Base-by-base conservation (phyloP, 805 yeast species). In the Candida krabiensis region DNA sequence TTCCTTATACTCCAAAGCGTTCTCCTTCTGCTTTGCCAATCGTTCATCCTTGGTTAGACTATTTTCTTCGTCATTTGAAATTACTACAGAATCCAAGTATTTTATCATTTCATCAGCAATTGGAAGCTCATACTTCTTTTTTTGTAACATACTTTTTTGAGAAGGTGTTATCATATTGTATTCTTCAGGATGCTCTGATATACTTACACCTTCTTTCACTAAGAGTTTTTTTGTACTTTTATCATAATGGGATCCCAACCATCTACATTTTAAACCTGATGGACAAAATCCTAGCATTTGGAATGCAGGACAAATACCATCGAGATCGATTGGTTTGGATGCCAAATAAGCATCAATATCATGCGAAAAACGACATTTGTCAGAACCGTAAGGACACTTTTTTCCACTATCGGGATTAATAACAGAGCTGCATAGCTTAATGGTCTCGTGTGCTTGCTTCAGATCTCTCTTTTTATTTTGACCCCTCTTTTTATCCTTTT, bases 241-340 rank as follows among this genome's bases (percentile, higher is more conserved):
- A 49, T 73, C 58, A 54, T 67, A 74, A 64, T 93, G 98, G 12
- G 86, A 76, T 3, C 75, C 66, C 40, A 93, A 72, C 87, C 96
- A 93, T 53, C 96, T 77, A 66, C 99, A 93, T 60, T 87, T 91
- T 52, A 86, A 64, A 0, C 99, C 99, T 44, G 84, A 76, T 4
- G 96, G 96, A 69, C 99, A 93, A 55, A 78, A 81, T 0, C 99
- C 99, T 24, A 87, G 68, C 1, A 85, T 83, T 23, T 67, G 68
- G 56, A 67, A 89, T 3, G 87, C 96, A 0, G 99, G 98, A 63
- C 99, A 93, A 2, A 54, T 55, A 0, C 95, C 95, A 8, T 71
- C 76, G 16, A 87, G 65, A 58, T 93, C 98, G 0, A 64, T 70
- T 1, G 79, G 83, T 60, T 93, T 91, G 17, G 75, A 59, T 0